A percentile compares a stretch with the other conserved stretches of the same genome.
Evolutionary conservation across 805 yeast species (phyloP).

Genomic region (Pichia rugopelliculosa): DNA sequence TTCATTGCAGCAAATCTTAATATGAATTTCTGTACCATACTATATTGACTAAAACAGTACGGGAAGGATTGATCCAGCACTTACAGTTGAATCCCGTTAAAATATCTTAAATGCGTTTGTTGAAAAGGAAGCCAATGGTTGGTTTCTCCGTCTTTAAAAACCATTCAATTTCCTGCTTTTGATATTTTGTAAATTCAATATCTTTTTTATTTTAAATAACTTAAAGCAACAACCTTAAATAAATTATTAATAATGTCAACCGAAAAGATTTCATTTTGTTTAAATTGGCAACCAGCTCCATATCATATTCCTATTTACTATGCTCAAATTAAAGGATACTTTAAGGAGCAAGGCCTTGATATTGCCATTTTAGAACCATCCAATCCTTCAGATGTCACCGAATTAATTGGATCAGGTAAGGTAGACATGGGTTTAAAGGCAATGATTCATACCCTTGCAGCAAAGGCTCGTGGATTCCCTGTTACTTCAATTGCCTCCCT

Average conservation of each 20-base stretch:
- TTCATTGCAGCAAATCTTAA: no score
- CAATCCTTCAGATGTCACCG: constrained; percentile 52
- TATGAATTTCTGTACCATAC: no score
- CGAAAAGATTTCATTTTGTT: constrained; percentile 41
- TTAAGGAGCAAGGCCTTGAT: constrained; percentile 42
- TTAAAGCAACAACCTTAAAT: no score
- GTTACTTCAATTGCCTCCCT: constrained; percentile 50
- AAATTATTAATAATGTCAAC: constrained; percentile 25
- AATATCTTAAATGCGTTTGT: no score
- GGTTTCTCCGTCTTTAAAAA: no score
- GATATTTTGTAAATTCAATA: no score
- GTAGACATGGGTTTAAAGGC: constrained; percentile 54
- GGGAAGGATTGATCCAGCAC: no score
- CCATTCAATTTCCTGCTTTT: no score
- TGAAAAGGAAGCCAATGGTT: no score
- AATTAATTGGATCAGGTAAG: constrained; percentile 49
- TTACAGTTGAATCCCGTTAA: no score
- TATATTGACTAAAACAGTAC: no score
- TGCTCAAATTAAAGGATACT: constrained; percentile 44
- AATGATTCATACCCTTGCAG: constrained; percentile 54
- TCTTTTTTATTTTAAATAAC: no score
- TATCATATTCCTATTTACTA: constrained; percentile 47
- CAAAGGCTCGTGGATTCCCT: constrained; percentile 51
- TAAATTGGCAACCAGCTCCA: constrained; percentile 51
- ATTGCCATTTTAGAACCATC: constrained; percentile 48